Conservation (phyloP, 345 rosid species). For the Melastoma malabathricum region DNA sequence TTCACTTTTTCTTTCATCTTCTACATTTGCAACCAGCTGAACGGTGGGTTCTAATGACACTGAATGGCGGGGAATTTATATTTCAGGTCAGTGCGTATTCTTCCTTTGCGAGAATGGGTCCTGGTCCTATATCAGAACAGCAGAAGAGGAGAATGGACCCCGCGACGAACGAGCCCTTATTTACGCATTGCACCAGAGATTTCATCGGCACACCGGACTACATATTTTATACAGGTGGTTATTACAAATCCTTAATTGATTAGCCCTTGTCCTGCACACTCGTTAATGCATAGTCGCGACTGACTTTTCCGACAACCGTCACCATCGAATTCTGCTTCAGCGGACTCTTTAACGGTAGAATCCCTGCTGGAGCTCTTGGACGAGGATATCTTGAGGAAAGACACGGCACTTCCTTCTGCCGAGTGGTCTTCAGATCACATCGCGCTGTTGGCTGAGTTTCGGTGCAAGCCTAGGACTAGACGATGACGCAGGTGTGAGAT, state of each 20-base stretch:
- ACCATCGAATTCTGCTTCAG: slow-evolving; percentile 23
- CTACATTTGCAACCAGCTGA: too few species aligned
- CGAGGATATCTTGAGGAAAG: slow-evolving; percentile 91
- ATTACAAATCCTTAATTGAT: not conserved
- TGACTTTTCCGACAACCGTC: not conserved
- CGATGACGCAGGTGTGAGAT: slow-evolving; percentile 41
- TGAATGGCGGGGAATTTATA: not conserved
- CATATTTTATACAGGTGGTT: slow-evolving; percentile 86
- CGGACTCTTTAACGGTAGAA: slow-evolving; percentile 82
- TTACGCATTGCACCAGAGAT: slow-evolving; percentile 87
- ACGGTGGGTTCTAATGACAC: too few species aligned
- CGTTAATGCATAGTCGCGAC: not conserved
- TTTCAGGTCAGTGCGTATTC: slow-evolving; percentile 96
- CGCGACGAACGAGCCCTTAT: slow-evolving; percentile 74
- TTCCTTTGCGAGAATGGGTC: slow-evolving; percentile 56
- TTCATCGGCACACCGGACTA: slow-evolving; percentile 85
- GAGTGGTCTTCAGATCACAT: slow-evolving; percentile 99
- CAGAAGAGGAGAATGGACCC: slow-evolving; percentile 89
- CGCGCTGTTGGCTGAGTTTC: slow-evolving; percentile 89
- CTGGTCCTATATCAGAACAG: slow-evolving; percentile 40
- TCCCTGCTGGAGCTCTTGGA: slow-evolving; percentile 89
- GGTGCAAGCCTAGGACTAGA: slow-evolving; percentile 79
- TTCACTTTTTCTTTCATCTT: too few species aligned
- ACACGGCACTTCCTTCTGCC: slow-evolving; percentile 97
- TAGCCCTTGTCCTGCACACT: not conserved